phyloP scores from a whole-genome alignment of 164 flowering plant genomes.

The Berberis thunbergii region DNA sequence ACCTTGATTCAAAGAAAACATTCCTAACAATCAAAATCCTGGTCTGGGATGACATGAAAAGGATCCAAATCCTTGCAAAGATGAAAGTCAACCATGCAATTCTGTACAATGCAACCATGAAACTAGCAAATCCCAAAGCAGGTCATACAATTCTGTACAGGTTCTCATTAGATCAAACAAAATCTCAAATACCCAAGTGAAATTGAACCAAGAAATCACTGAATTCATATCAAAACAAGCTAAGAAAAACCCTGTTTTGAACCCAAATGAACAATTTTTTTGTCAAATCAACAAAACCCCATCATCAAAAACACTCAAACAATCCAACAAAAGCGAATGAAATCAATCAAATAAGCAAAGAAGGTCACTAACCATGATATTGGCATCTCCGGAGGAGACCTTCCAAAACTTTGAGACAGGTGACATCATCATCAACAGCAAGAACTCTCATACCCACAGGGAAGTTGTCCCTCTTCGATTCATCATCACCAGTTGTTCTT shows the following conservation, averaged over 20 bases:
- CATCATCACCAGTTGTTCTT: constrained; percentile 13
- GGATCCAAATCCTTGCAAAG: too few relatives aligned
- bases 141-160: too few relatives aligned
- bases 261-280: too few relatives aligned
- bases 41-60: not conserved
- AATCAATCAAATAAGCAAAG: not conserved
- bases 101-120: too few relatives aligned
- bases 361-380: constrained; percentile 32
- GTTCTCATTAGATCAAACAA: too few relatives aligned
- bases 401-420: constrained; percentile 40
- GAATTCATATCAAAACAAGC: too few relatives aligned
- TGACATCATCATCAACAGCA: constrained; percentile 60
- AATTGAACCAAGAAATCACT: too few relatives aligned
- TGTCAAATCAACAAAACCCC: too few relatives aligned
- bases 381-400: constrained; percentile 39
- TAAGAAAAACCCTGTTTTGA: too few relatives aligned
- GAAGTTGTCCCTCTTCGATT: constrained; percentile 24
- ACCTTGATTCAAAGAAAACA: not conserved
- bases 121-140: too few relatives aligned
- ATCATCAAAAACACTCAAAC: not conserved
- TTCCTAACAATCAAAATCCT: not conserved
- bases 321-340: not conserved
- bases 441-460: constrained; percentile 58
- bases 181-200: too few relatives aligned
- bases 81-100: too few relatives aligned